Base-by-base conservation (phyloP, 2,329 filamentous ascomycete genomes). In the Amauroascus niger region DNA sequence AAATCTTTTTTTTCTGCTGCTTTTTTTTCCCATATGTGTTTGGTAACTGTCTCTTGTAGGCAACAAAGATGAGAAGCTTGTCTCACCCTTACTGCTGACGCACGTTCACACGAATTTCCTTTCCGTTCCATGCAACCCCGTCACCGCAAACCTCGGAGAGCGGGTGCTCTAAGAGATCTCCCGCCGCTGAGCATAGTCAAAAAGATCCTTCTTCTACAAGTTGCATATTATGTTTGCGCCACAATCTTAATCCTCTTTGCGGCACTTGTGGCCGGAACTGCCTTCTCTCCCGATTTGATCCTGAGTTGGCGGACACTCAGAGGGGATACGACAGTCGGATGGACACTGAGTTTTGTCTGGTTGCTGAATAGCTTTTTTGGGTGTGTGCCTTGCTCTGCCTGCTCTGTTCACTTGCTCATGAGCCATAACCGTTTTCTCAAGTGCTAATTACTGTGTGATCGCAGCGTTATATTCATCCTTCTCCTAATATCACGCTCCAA, bases 401-500 rank as follows among this genome's bases (percentile, higher is more conserved):
- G 6, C 11, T 32, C 11, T 32, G 11, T 11, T 32, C 28, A 11
- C 28, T 32, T 32, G 6, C 28, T 6, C 28, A 32, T 11, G 28
- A 30, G 5, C 11, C 28, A 6, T 11, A 30, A 6, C 28, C 5
- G 28, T 11, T 35, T 14, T 35, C 7, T 14, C 13, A 14, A 35
- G 7, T 35, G 24, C 35, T 51, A 48, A 49, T 44, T 24, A 32
- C 52, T 52, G 40, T 35, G 30, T 37, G 6, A n/a, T 28, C 24
- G 55, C 64, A 97, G 91, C 66, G 82, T 88, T 40, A 81, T 94
- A 55, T 86, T 88, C 40, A 84, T 96, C 55, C 81, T 95, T 49
- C 72, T 91, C 52, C 76, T 97, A 55, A 82, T 98, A 61, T 83
- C 85, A 18, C 88, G 93, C 58, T 93, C 86, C 46, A 97, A 97